phyloP scores from a whole-genome alignment of 768 basidiomycete genomes.

The Rhodotorula sphaerocarpa region DNA sequence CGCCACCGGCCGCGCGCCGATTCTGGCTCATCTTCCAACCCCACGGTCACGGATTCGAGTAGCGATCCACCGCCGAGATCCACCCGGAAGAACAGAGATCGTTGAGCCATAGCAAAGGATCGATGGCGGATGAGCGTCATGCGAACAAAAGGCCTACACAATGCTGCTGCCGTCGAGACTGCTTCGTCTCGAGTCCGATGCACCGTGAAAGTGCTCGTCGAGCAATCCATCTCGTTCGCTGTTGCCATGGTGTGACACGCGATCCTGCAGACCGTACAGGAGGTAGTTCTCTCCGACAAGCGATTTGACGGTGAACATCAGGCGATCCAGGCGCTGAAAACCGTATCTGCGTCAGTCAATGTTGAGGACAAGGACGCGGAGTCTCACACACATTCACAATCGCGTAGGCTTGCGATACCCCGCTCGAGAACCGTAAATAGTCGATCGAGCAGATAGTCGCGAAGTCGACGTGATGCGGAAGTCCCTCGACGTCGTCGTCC shows the following conservation, averaged over 20 bases:
- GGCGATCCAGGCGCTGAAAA: constrained; percentile 21
- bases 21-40: too few relatives aligned
- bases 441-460: constrained; percentile 35
- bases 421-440: constrained; percentile 35
- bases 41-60: too few relatives aligned
- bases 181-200: constrained; percentile 33
- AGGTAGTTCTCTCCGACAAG: constrained; percentile 35
- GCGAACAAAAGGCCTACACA: background rate
- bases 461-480: constrained; percentile 32
- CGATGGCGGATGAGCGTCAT: too few relatives aligned
- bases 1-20: too few relatives aligned
- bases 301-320: constrained; percentile 34
- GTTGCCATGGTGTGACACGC: background rate
- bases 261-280: constrained; percentile 23
- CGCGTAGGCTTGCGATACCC: constrained; percentile 31
- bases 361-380: background rate
- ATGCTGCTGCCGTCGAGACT: constrained; percentile 6
- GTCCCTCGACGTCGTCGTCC: constrained; percentile 20
- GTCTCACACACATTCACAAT: constrained; percentile 30
- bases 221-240: constrained; percentile 39
- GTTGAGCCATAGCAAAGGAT: too few relatives aligned
- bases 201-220: constrained; percentile 53
- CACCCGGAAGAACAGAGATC: too few relatives aligned
- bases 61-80: too few relatives aligned
- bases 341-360: background rate